Conservation (phyloP, 2,329 filamentous ascomycete species). For the Graphium sp. region DNA sequence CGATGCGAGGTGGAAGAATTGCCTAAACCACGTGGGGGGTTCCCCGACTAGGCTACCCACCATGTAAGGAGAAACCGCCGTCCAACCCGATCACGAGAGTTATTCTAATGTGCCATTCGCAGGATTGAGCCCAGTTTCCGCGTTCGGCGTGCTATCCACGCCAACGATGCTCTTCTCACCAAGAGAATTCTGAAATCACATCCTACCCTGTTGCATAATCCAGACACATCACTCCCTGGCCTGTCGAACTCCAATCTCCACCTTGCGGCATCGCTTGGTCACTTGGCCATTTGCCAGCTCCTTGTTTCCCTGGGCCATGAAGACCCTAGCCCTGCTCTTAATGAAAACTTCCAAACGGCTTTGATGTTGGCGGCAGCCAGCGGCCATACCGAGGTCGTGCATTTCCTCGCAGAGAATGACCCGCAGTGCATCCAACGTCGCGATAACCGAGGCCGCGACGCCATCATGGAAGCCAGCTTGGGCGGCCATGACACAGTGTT, state of each 20-base stretch:
- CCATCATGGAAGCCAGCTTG: slow-evolving; percentile 48
- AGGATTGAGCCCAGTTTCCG: slow-evolving; percentile 68
- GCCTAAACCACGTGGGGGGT: too few relatives aligned
- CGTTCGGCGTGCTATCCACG: slow-evolving; percentile 65
- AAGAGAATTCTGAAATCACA: slow-evolving; percentile 61
- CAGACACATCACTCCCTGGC: slow-evolving; percentile 48
- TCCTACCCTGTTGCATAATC: slow-evolving; percentile 58
- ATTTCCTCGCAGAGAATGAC: slow-evolving; percentile 49
- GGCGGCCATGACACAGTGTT: slow-evolving; percentile 46
- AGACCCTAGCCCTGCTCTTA: slow-evolving; percentile 53
- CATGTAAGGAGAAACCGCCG: too few relatives aligned
- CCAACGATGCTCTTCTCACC: slow-evolving; percentile 56
- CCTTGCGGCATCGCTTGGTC: slow-evolving; percentile 58
- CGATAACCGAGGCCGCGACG: slow-evolving; percentile 54
- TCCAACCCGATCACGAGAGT: too few relatives aligned
- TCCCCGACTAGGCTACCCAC: too few relatives aligned
- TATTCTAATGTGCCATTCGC: too few relatives aligned
- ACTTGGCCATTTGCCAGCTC: slow-evolving; percentile 48
- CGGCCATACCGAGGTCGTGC: slow-evolving; percentile 58
- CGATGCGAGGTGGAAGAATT: too few relatives aligned
- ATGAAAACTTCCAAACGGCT: slow-evolving; percentile 65
- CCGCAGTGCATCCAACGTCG: slow-evolving; percentile 44
- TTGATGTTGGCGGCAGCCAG: slow-evolving; percentile 59
- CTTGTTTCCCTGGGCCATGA: slow-evolving; percentile 66
- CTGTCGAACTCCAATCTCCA: slow-evolving; percentile 76